Evolutionary conservation across 495 filamentous ascomycete genomes (phyloP), one percentile per base, ranked within the genome.

Genomic region (Penicillium mononematosum): DNA sequence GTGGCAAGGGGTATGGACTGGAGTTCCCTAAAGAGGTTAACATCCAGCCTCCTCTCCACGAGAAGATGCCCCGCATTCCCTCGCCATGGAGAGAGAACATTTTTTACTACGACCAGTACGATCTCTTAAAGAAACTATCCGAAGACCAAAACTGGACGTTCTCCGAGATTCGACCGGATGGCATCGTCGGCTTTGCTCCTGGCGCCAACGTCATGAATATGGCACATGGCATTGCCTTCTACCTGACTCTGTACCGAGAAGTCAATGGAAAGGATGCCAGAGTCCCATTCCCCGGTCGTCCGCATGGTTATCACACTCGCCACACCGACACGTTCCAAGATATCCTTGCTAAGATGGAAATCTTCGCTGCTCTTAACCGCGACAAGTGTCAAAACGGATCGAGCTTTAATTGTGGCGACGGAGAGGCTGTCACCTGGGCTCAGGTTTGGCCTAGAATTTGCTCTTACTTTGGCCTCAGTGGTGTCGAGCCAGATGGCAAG

Each of bases 51-150:
- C 75, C 74, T 2, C 58, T 70, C 6, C 58, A 63, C 19, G 77
- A 81, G 45, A 55, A 52, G 7, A 57, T 64, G 11, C 69, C 77
- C 2, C 70, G 75, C 10, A 73, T 81, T 46, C 72, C 75, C 0
- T 57, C 70, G 31, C 75, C 75, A 2, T 75, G 63, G 48, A 45
- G 53, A 8, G 42, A 49, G 10, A 71, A 75, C 46, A 66, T 78
- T 31, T 77, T 79, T 66, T 79, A 79, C 64, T 79, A 78, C 53
- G 53, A 53, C 12, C 77, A 78, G 49, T 68, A 68, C 43, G 76
- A 79, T 44, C 59, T 66, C n/a, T 60, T 80, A 12, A 25, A 47
- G 25, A 50, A 50, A 7, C 58, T 72, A 0, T 70, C 66, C 8
- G 50, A 66, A 16, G 67, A 61, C 43, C 70, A 73, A 50, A 59